Conservation (phyloP, 176 grass and related monocot genomes). For the Carex pumila region DNA sequence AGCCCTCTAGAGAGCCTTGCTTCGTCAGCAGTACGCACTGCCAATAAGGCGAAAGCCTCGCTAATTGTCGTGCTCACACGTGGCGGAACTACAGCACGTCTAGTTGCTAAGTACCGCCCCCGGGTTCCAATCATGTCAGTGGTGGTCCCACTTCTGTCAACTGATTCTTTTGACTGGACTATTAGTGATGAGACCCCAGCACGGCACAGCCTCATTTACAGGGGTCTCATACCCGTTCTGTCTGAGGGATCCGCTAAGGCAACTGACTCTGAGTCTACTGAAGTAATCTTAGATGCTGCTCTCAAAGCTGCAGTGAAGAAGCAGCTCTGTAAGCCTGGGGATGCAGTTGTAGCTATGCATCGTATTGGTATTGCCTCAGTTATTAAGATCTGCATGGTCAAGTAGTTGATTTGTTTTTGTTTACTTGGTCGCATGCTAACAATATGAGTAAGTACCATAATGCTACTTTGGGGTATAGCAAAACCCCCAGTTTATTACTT, state of each 20-base stretch:
- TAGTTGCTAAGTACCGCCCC: constrained; percentile 78
- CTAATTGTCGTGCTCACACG: constrained; percentile 83
- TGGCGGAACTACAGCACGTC: constrained; percentile 75
- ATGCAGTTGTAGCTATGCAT: constrained; percentile 63
- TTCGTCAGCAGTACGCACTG: constrained; percentile 77
- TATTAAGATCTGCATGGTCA: constrained; percentile 92
- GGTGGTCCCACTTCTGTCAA: constrained; percentile 65
- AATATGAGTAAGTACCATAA: neutral
- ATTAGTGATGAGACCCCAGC: constrained; percentile 70
- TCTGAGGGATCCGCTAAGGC: constrained; percentile 87
- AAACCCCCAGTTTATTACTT: neutral
- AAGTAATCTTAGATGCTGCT: constrained; percentile 65
- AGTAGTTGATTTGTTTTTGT: constrained; percentile 28
- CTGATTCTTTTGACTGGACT: constrained; percentile 71
- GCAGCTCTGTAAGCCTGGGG: constrained; percentile 64
- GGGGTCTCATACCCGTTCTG: constrained; percentile 65
- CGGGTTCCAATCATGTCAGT: constrained; percentile 83
- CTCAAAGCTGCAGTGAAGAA: constrained; percentile 52
- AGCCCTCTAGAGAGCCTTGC: constrained; percentile 82
- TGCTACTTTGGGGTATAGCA: neutral
- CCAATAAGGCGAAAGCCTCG: constrained; percentile 64
- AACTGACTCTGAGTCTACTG: constrained; percentile 75
- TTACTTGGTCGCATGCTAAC: neutral
- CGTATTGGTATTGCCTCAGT: constrained; percentile 77
- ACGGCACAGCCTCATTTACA: constrained; percentile 69